Evolutionary conservation across 768 basidiomycete species (phyloP).

Genomic region (Cystofilobasidium capitatum): DNA sequence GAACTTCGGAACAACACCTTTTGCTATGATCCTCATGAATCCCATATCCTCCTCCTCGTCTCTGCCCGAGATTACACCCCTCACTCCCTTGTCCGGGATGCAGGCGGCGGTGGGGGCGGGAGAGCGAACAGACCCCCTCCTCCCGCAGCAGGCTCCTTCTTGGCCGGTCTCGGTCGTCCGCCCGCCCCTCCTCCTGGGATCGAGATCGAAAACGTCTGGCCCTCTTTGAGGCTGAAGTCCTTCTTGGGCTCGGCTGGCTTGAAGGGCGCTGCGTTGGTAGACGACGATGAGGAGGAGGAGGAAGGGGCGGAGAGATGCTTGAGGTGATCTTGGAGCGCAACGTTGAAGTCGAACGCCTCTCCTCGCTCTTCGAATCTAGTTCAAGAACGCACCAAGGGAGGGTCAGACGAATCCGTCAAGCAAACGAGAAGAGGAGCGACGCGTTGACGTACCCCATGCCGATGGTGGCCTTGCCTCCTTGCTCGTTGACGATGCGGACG

Average conservation of each 20-base stretch:
- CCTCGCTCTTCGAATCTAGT: conserved; percentile 25
- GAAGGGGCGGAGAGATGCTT: conserved; percentile 45
- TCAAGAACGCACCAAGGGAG: neutral
- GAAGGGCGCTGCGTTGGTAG: conserved; percentile 34
- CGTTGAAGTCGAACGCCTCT: conserved; percentile 27
- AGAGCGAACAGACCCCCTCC: neutral
- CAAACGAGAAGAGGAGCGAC: conserved; percentile 78
- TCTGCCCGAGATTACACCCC: no score
- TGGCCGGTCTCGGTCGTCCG: neutral
- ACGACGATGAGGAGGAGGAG: conserved; percentile 40
- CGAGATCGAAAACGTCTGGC: conserved; percentile 82
- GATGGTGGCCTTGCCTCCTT: conserved; percentile 77
- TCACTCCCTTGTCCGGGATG: neutral
- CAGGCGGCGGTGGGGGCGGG: neutral
- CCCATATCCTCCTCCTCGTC: no score
- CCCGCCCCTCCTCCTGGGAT: conserved; percentile 54
- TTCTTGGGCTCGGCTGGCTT: conserved; percentile 58
- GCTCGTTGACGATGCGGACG: conserved; percentile 71
- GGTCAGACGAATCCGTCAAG: conserved; percentile 16
- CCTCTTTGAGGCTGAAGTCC: conserved; percentile 87
- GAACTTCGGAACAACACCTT: no score
- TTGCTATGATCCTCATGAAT: no score
- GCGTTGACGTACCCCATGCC: conserved; percentile 87
- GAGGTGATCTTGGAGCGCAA: conserved; percentile 44
- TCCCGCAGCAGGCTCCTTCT: neutral